Evolutionary conservation across 2,329 filamentous ascomycete species (phyloP), one percentile per base, ranked within the genome.

Genomic region (Colletotrichum orbiculare): DNA sequence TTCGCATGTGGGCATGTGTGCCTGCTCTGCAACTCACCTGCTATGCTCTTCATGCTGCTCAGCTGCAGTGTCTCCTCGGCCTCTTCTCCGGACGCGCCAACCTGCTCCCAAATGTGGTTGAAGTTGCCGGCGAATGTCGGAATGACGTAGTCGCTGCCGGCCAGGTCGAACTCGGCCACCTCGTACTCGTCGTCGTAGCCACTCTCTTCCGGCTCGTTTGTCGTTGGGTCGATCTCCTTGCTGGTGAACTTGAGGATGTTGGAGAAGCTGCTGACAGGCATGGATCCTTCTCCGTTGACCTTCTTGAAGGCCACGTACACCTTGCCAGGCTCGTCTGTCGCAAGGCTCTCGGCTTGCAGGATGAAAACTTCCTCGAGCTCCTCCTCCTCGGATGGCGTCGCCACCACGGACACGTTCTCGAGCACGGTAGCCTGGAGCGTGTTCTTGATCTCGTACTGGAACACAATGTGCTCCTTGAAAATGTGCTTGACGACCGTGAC

Each of bases 171-270:
- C 75, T 97, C 94, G 67, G 96, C 93, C 66, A 98, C 91, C 80
- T 97, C 93, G 75, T 99, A 99, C 81, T 99, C 96, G 74, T 99
- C 96, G 57, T 98, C 95, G 77, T 98, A 98, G 49, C 96, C 96
- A 50, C 82, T 86, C 13, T 97, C 94, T 77, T 99, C 96, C 1
- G 95, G 92, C 79, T 97, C 94, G 69, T 89, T 88, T n/a, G 93
- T 97, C 34, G 91, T 91, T 6, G 96, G 96, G 73, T 99, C 96
- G 70, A 99, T 96, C 80, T 99, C 96, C 82, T 97, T 98, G 83
- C 91, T 96, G 15, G 94, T 97, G 77, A 99, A 99, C 80, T 96
- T 97, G 75, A 99, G 90, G 43, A 93, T 83, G 79, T 98, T 99
- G 70, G 92, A 93, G 79, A 99, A 97, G 46, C 88, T 91, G 56